phyloP scores from a whole-genome alignment of 441 rosid species.

The Pelargonium citronellum region DNA sequence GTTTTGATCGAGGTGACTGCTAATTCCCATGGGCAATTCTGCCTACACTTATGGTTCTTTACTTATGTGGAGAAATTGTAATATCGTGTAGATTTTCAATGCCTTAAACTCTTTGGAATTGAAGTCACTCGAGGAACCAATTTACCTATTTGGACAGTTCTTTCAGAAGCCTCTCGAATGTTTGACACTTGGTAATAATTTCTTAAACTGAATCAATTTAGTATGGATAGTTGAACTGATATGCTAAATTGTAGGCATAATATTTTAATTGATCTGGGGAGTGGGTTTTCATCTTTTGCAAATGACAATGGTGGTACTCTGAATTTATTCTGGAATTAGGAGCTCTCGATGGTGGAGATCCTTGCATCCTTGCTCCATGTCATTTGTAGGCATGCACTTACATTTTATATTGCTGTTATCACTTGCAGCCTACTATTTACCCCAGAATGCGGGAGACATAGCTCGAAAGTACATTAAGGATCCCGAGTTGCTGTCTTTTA shows the following conservation, averaged over 20 bases:
- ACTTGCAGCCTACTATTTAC: conserved; percentile 70
- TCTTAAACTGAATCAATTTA: conserved; percentile 11
- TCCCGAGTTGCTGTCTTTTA: conserved; percentile 72
- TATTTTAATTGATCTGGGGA: not conserved
- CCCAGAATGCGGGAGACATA: conserved; percentile 83
- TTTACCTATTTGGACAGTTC: conserved; percentile 89
- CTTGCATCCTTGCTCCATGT: not conserved
- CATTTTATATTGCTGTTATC: conserved; percentile 11
- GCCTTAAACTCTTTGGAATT: conserved; percentile 81
- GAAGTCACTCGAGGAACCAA: conserved; percentile 92
- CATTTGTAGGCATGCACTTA: conserved; percentile 10
- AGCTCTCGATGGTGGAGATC: not conserved
- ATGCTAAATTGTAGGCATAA: not conserved
- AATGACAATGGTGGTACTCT: too few species aligned
- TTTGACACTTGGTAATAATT: conserved; percentile 65
- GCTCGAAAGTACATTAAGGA: conserved; percentile 87
- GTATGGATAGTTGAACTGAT: conserved; percentile 6
- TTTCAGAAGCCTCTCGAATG: conserved; percentile 87
- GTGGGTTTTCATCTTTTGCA: not conserved
- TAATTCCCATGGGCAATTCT: conserved; percentile 12
- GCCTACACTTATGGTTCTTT: conserved; percentile 14
- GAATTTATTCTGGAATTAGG: not conserved
- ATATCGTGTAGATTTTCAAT: conserved; percentile 60
- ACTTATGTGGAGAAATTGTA: conserved; percentile 21
- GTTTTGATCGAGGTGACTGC: conserved; percentile 28